Evolutionary conservation across 768 basidiomycete species (phyloP).

Genomic region (Coprinopsis strossmayeri): DNA sequence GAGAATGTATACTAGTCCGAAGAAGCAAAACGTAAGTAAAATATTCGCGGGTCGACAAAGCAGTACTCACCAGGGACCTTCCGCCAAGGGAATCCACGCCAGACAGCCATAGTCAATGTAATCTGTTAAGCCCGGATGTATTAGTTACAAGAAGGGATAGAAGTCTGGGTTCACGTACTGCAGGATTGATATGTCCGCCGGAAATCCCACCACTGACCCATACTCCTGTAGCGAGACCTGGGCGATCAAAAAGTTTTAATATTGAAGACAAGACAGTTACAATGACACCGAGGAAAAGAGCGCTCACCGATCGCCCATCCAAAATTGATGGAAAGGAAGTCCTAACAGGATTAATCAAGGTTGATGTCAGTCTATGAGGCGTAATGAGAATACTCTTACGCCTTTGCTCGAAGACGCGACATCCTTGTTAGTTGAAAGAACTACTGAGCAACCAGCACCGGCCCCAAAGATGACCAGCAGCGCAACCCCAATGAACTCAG

Average conservation of each 20-base stretch:
- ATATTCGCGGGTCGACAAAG: not conserved
- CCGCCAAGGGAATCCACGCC: constrained; percentile 71
- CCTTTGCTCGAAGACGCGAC: constrained; percentile 48
- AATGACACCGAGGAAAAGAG: too few species aligned
- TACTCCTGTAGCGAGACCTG: constrained; percentile 49
- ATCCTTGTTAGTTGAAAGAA: constrained; percentile 36
- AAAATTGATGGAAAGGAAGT: constrained; percentile 41
- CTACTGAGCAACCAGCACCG: constrained; percentile 52
- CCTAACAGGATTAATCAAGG: constrained; percentile 20
- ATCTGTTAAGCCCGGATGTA: constrained; percentile 33
- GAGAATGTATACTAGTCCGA: constrained; percentile 21
- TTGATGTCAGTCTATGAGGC: too few species aligned
- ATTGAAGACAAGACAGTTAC: too few species aligned
- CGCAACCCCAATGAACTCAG: constrained; percentile 57
- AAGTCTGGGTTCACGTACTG: constrained; percentile 30
- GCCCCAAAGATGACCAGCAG: constrained; percentile 54
- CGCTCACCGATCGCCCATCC: constrained; percentile 49
- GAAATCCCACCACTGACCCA: constrained; percentile 64
- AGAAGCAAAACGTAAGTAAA: not conserved
- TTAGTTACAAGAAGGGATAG: not conserved
- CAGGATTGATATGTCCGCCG: constrained; percentile 72
- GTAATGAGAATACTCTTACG: constrained; percentile 31
- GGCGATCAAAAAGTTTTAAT: not conserved
- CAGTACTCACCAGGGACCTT: constrained; percentile 54
- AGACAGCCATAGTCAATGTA: constrained; percentile 61